Conservation (phyloP, 2,329 filamentous ascomycete genomes). For the Trichoderma guizhouense region DNA sequence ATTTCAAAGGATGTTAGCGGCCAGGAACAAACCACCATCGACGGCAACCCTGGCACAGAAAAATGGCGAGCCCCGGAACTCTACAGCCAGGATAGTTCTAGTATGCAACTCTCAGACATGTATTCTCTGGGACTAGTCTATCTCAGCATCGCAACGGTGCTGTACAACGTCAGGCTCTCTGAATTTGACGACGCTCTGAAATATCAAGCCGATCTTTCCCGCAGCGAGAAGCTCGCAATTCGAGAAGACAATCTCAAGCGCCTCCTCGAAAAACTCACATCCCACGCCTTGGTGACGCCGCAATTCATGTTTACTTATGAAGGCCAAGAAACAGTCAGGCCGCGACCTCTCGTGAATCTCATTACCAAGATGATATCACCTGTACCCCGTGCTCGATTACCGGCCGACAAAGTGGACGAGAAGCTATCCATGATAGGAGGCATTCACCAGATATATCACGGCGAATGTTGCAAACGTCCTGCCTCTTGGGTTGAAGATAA, state of each 20-base stretch:
- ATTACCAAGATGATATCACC: constrained; percentile 35
- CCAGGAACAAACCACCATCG: constrained; percentile 44
- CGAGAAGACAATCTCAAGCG: constrained; percentile 35
- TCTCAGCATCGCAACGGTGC: constrained; percentile 42
- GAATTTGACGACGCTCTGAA: constrained; percentile 40
- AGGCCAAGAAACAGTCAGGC: constrained; percentile 38
- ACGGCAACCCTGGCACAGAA: constrained; percentile 39
- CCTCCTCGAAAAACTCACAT: constrained; percentile 35
- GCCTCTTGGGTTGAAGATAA: constrained; percentile 35
- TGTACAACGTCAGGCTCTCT: constrained; percentile 39
- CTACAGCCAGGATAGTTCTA: constrained; percentile 35
- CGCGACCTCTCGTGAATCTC: constrained; percentile 40
- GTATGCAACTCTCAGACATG: constrained; percentile 47
- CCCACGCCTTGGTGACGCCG: constrained; percentile 33
- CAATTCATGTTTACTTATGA: constrained; percentile 38
- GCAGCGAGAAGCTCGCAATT: constrained; percentile 32
- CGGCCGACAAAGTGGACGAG: constrained; percentile 37
- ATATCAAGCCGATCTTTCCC: constrained; percentile 27
- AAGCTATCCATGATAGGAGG: constrained; percentile 45
- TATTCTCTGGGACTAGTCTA: constrained; percentile 48
- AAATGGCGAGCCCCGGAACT: constrained; percentile 48
- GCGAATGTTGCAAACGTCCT: constrained; percentile 42
- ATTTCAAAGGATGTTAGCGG: constrained; percentile 46
- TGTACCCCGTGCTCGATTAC: constrained; percentile 32
- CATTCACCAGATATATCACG: constrained; percentile 47